These are phyloP conservation scores for Calonectria pseudoreteaudii DNA, from an alignment of 2,329 filamentous ascomycete species.

Conservation along the genomic window DNA sequence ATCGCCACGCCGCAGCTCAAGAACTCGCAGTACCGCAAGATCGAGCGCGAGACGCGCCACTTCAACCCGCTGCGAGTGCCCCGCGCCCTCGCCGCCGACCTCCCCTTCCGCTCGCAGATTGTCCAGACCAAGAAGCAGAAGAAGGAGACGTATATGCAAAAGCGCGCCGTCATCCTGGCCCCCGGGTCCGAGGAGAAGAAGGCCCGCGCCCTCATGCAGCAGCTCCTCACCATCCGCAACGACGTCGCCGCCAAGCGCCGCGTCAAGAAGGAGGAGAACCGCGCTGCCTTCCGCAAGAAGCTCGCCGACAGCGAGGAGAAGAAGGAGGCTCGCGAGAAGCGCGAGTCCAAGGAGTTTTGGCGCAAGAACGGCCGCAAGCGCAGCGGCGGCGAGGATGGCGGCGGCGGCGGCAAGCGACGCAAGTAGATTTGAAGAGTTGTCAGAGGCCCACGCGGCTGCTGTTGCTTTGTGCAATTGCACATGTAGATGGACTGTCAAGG, in stretches of 20 bases:
- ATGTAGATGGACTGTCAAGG: slow-evolving; percentile 1
- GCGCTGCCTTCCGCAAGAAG: slow-evolving; percentile 84
- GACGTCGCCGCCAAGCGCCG: slow-evolving; percentile 88
- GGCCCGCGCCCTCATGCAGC: slow-evolving; percentile 89
- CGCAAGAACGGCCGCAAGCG: slow-evolving; percentile 84
- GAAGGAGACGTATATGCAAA: slow-evolving; percentile 90
- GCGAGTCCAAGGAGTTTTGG: slow-evolving; percentile 94
- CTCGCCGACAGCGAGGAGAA: slow-evolving; percentile 86
- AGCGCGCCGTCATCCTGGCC: slow-evolving; percentile 88
- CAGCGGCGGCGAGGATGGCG: slow-evolving; percentile 54
- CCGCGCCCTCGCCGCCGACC: slow-evolving; percentile 80
- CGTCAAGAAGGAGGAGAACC: slow-evolving; percentile 89
- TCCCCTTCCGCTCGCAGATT: slow-evolving; percentile 95
- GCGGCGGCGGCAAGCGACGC: slow-evolving; percentile 51
- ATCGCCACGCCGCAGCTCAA: slow-evolving; percentile 82
- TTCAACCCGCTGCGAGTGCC: slow-evolving; percentile 87
- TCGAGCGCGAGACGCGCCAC: slow-evolving; percentile 75
- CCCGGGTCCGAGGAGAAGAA: slow-evolving; percentile 89
- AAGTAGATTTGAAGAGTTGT: slow-evolving; percentile 32
- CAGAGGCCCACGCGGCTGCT: not conserved
- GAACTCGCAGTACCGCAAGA: slow-evolving; percentile 85
- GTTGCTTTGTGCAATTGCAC: not conserved
- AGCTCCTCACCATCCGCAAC: slow-evolving; percentile 89
- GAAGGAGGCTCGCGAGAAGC: slow-evolving; percentile 87
- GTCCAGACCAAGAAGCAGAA: slow-evolving; percentile 82